Base-by-base conservation (phyloP, 345 rosid genomes). In the Lepidium aucheri region DNA sequence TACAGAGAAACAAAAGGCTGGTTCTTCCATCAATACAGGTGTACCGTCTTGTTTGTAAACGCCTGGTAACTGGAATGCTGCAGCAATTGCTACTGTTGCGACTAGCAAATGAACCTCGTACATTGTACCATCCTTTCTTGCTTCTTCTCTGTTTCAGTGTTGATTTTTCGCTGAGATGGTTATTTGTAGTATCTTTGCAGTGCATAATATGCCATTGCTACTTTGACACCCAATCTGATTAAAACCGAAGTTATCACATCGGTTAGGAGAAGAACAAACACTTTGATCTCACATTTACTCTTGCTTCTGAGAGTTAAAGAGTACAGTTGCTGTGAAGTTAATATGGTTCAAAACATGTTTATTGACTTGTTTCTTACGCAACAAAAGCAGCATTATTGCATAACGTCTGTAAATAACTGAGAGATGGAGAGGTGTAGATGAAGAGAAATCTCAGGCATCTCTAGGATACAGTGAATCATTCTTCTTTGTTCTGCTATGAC, bases 391-490 rank as follows among this genome's bases (percentile, higher is more conserved):
- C 11, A 57, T 20, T 24, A 69, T 42, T 9, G 45, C 22, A 2
- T 62, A 8, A 9, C 72, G 28, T 24, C 65, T 59, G 65, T 75
- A 22, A 18, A 59, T 36, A 8, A 79, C 81, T 1, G 83, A 80
- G 26, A 71, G 53, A 70, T 82, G 83, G 54, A 75, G 57, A 51
- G 82, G 74, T 3, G 82, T 77, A 80, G 67, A 41, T 55, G 51
- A 11, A 14, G 63, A 2, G 34, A 17, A 33, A 66, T 35, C 34
- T 42, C 43, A 32, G 47, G 69, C 39, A 16, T 52, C 8, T 35
- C 9, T 18, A 79, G 41, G 28, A 77, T 54, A 9, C 32, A 59
- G 9, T 52, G 30, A n/a, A 82, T 64, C 10, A 56, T 68, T 4
- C 65, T 46, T 11, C 22, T 47, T 24, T 65, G 60, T 6, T 64